Conservation (phyloP, 257 asterid genomes). For the Ophiorrhiza pumila region DNA sequence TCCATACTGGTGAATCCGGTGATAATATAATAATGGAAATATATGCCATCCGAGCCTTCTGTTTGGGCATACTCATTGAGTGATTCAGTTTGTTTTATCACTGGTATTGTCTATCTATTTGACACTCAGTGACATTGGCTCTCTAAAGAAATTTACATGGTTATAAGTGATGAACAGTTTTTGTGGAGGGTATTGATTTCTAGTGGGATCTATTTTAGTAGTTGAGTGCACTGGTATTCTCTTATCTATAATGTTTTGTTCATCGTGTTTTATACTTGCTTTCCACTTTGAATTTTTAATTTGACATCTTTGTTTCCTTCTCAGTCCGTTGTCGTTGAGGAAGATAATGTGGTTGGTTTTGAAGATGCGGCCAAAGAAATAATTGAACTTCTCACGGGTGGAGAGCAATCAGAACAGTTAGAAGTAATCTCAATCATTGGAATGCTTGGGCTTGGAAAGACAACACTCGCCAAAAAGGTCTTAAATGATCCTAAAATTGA, state of each 20-base stretch:
- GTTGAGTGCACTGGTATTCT: not conserved
- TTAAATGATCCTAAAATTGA: conserved; percentile 24
- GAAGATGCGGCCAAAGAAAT: conserved; percentile 24
- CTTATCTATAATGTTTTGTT: not conserved
- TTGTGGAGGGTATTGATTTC: not conserved
- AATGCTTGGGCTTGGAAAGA: conserved; percentile 41
- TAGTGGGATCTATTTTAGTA: not conserved
- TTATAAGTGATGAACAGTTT: not conserved
- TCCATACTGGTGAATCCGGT: not conserved
- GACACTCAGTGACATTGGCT: not conserved
- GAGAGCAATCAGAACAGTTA: conserved; percentile 7
- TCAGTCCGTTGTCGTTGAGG: conserved; percentile 18
- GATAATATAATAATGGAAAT: not conserved
- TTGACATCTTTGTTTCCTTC: not conserved
- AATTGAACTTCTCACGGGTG: conserved; percentile 21
- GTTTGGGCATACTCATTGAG: not conserved
- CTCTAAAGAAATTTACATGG: not conserved
- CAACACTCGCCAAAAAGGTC: conserved; percentile 32
- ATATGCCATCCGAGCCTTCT: not conserved
- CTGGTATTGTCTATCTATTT: not conserved
- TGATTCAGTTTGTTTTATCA: not conserved
- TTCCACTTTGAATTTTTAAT: not conserved
- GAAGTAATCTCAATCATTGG: conserved; percentile 31
- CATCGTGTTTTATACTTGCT: not conserved
- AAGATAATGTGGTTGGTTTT: conserved; percentile 32